A percentile compares a stretch with the other conserved stretches of the same genome.
Evolutionary conservation across 139 green algal species (phyloP).

Genomic region (Eudorina sp.): DNA sequence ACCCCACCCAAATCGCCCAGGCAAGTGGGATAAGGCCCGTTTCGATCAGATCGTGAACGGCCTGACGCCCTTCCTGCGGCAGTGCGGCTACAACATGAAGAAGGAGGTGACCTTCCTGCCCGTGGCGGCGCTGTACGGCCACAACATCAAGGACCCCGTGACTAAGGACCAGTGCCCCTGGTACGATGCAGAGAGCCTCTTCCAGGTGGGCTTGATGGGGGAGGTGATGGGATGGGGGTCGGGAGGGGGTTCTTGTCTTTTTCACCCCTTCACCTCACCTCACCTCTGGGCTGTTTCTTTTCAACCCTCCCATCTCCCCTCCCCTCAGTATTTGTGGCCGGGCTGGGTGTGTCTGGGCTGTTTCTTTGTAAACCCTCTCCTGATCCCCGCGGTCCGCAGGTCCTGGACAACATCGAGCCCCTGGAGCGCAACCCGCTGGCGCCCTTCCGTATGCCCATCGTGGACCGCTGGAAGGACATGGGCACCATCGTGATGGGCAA

Average conservation of each 20-base stretch:
- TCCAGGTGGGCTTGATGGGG: slow-evolving; percentile 70
- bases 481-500: slow-evolving; percentile 99
- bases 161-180: slow-evolving; percentile 78
- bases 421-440: slow-evolving; percentile 65
- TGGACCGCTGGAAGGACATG: slow-evolving; percentile 98
- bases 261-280: background rate
- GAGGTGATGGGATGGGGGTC: background rate
- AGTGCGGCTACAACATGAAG: slow-evolving; percentile 68
- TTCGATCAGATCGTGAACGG: slow-evolving; percentile 94
- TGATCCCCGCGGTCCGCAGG: slow-evolving; percentile 23
- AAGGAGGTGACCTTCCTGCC: slow-evolving; percentile 84
- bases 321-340: too few relatives aligned
- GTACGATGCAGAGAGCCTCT: slow-evolving; percentile 92
- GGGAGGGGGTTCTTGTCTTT: background rate
- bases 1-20: too few relatives aligned
- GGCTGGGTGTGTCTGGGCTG: too few relatives aligned
- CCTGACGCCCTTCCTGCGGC: slow-evolving; percentile 91
- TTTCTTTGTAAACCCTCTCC: too few relatives aligned
- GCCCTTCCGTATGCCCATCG: slow-evolving; percentile 95
- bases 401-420: slow-evolving; percentile 88
- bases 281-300: too few relatives aligned
- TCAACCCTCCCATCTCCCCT: too few relatives aligned
- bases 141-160: slow-evolving; percentile 91
- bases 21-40: slow-evolving; percentile 84
- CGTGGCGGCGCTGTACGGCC: slow-evolving; percentile 91